phyloP scores from a whole-genome alignment of 305 asterid species.

The Fraxinus greggii region DNA sequence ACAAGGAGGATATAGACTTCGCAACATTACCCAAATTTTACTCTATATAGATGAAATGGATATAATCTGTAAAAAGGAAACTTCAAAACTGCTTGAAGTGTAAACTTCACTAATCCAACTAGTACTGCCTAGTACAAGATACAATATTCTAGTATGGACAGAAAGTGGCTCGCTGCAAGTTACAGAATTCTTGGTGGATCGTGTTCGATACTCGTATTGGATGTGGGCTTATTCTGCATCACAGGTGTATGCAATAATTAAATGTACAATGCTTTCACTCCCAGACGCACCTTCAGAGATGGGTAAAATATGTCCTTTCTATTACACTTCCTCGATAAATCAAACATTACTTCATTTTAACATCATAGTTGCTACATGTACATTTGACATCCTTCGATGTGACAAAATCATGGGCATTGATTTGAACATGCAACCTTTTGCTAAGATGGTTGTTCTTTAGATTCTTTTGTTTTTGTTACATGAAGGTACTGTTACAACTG shows the following conservation, averaged over 20 bases:
- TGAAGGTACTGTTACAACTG: not conserved
- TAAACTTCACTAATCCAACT: not conserved
- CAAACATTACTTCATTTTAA: not conserved
- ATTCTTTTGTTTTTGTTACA: not conserved
- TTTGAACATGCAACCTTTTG: not conserved
- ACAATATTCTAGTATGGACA: not conserved
- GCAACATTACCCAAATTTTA: not conserved
- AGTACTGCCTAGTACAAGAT: not conserved
- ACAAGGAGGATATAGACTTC: not conserved
- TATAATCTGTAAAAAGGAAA: not conserved
- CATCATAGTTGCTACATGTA: too few species aligned
- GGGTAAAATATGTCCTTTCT: not conserved
- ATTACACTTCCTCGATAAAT: not conserved
- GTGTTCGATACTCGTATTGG: not conserved
- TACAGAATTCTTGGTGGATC: not conserved
- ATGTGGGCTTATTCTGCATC: not conserved
- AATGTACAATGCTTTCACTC: not conserved
- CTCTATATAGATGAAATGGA: not conserved
- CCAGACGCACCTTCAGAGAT: not conserved
- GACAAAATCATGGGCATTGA: too few species aligned
- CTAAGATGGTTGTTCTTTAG: not conserved
- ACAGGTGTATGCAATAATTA: not conserved
- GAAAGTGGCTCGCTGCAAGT: not conserved
- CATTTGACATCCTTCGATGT: too few species aligned
- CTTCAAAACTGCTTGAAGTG: not conserved